These are phyloP conservation scores for Salvia rosmarinus DNA, from an alignment of 257 asterid species.

Conservation along the genomic window DNA sequence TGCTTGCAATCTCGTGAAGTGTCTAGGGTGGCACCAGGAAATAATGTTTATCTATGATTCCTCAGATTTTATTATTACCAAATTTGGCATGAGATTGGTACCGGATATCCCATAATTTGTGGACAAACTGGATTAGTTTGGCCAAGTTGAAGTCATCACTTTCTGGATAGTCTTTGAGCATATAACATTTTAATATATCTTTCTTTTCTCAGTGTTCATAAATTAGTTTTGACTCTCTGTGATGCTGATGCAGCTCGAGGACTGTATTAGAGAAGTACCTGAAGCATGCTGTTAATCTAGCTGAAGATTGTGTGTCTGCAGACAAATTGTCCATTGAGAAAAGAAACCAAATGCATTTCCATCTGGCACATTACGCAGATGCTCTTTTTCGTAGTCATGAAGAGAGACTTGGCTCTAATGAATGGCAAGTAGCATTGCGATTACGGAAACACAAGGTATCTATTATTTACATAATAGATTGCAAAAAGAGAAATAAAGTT, in stretches of 20 bases:
- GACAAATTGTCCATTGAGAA: slow-evolving; percentile 62
- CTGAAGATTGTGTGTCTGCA: slow-evolving; percentile 60
- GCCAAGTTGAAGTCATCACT: not conserved
- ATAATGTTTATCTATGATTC: not conserved
- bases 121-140: slow-evolving; percentile 25
- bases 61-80: not conserved
- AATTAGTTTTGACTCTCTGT: slow-evolving; percentile 25
- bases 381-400: slow-evolving; percentile 93
- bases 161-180: slow-evolving; percentile 18
- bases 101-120: slow-evolving; percentile 9
- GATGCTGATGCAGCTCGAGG: slow-evolving; percentile 74
- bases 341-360: slow-evolving; percentile 93
- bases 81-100: slow-evolving; percentile 15
- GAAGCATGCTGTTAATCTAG: slow-evolving; percentile 85
- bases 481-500: not conserved
- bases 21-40: slow-evolving; percentile 6
- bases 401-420: slow-evolving; percentile 88
- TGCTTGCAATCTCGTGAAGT: slow-evolving; percentile 10
- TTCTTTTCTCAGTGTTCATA: slow-evolving; percentile 13
- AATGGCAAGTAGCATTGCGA: slow-evolving; percentile 94
- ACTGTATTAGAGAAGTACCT: slow-evolving; percentile 91
- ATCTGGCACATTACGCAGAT: slow-evolving; percentile 97
- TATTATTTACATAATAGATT: slow-evolving; percentile 18
- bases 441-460: slow-evolving; percentile 88
- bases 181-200: slow-evolving; percentile 5